Evolutionary conservation across 2,329 filamentous ascomycete genomes (phyloP), one percentile per base, ranked within the genome.

Genomic region (Paracoccidioides lutzii): DNA sequence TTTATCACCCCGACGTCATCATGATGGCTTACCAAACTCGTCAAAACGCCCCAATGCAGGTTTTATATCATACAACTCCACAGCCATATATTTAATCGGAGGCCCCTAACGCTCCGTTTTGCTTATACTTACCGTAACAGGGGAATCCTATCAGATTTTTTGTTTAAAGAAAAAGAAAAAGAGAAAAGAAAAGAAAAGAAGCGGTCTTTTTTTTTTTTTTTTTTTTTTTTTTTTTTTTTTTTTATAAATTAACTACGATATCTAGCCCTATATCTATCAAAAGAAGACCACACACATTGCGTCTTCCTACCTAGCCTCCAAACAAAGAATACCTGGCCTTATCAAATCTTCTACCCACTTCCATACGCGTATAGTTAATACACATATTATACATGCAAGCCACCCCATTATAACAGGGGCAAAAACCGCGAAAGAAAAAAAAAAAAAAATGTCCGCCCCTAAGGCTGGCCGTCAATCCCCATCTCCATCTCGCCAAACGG

Each of bases 401-500:
- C 33, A 35, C 10, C 45, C 28, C 30, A 5, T 49, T 15, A 52
- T 35, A n/a, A 49, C n/a, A 12, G 22, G 22, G 22, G 22, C 30
- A 37, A 54, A 32, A 44, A 52, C 1, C 33, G 1, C 12, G 10
- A 37, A 43, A 9, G 2, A 46, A 45, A 42, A 38, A 59, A 62
- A 62, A 60, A 69, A 61, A 65, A 63, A n/a, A 48, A 88, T 89
- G 85, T 83, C 86, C 64, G 77, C 79, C 56, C 78, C 75, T 61
- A 73, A 76, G 66, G 72, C 80, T 71, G 86, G 87, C 69, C 83
- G 84, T 67, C 80, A 95, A 73, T 95, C 89, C 37, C 90, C 89
- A 59, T 75, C 83, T 53, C 87, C 87, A 33, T 82, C 87, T 74
- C 67, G 70, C 62, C 87, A 88, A 72, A 74, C 77, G 41, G 83